These are phyloP conservation scores for Nemania sp. DNA, from an alignment of 2,329 filamentous ascomycete genomes.

Conservation along the genomic window DNA sequence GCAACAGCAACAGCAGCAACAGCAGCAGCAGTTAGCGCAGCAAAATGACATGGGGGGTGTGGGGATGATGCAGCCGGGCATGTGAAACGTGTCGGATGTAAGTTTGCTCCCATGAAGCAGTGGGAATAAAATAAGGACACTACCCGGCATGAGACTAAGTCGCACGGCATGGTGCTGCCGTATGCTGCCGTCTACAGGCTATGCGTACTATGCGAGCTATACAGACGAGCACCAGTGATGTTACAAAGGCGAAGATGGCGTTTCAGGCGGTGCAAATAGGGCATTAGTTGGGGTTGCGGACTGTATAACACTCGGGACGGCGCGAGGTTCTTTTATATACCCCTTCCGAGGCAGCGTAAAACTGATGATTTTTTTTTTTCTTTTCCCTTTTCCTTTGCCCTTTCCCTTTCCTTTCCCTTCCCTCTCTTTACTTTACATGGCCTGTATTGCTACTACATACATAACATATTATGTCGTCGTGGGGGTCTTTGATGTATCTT, in stretches of 20 bases:
- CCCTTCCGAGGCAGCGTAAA: slow-evolving; percentile 12
- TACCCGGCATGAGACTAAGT: neutral
- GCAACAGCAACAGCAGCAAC: slow-evolving; percentile 35
- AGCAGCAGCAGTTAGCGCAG: slow-evolving; percentile 46
- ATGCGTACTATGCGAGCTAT: neutral
- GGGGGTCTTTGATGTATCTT: no score
- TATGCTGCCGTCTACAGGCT: no score
- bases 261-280: neutral
- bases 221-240: neutral
- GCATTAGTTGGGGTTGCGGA: neutral
- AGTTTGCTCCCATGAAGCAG: neutral
- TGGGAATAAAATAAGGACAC: neutral
- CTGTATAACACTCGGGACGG: neutral
- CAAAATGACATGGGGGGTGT: slow-evolving; percentile 56
- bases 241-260: neutral
- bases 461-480: no score
- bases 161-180: neutral
- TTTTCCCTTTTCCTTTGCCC: no score
- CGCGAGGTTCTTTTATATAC: slow-evolving; percentile 20
- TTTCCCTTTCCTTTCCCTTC: no score
- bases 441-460: no score
- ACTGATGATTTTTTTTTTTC: slow-evolving; percentile 3
- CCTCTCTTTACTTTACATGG: no score
- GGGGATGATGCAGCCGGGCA: slow-evolving; percentile 47
- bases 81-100: slow-evolving; percentile 17